phyloP scores from a whole-genome alignment of 805 yeast genomes.

The Hanseniaspora vineae region DNA sequence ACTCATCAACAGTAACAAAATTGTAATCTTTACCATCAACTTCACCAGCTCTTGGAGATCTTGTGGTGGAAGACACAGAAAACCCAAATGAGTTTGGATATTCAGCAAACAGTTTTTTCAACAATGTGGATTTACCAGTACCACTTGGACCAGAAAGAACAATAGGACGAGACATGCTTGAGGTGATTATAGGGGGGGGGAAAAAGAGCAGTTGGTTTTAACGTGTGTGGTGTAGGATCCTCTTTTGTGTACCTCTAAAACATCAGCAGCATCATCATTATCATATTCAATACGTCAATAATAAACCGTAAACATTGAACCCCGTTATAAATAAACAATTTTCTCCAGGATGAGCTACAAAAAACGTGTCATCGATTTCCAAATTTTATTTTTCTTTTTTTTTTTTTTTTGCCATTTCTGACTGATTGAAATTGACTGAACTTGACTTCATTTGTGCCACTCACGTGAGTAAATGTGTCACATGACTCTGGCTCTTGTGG shows the following conservation, averaged over 20 bases:
- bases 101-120: slow-evolving; percentile 82
- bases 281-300: no score
- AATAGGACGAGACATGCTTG: slow-evolving; percentile 51
- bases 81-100: slow-evolving; percentile 86
- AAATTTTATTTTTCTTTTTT: neutral
- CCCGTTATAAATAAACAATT: no score
- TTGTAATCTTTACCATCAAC: slow-evolving; percentile 80
- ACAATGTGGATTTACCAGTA: slow-evolving; percentile 88
- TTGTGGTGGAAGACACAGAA: slow-evolving; percentile 79
- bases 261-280: no score
- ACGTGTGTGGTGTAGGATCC: no score
- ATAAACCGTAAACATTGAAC: no score
- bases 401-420: neutral
- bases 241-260: no score
- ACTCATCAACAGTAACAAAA: slow-evolving; percentile 67
- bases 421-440: no score
- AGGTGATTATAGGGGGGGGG: slow-evolving; percentile 9
- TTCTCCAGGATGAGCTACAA: no score
- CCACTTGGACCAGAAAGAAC: slow-evolving; percentile 96
- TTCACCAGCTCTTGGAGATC: slow-evolving; percentile 88
- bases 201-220: no score
- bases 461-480: neutral
- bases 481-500: neutral
- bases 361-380: no score
- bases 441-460: no score